A percentile compares a stretch with the other conserved stretches of the same genome.
Evolutionary conservation across 2,329 filamentous ascomycete species (phyloP).

Genomic region (Epichloe hybrida): DNA sequence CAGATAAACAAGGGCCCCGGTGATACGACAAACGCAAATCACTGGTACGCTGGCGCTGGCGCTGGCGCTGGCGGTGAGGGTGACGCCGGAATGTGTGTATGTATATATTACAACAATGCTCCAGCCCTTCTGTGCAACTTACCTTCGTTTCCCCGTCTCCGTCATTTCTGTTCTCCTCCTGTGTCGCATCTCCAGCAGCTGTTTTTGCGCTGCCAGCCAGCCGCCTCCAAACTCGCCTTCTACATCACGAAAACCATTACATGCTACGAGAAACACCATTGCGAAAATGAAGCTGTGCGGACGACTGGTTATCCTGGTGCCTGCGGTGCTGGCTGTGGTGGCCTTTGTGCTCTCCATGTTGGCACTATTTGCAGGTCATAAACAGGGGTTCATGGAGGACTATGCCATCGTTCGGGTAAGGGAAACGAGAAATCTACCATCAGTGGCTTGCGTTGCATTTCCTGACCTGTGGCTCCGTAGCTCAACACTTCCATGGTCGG

Average conservation of each 20-base stretch:
- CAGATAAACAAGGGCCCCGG: background rate
- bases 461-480: slow-evolving; percentile 8
- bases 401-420: slow-evolving; percentile 27
- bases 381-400: slow-evolving; percentile 29
- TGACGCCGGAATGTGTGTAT: background rate
- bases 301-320: slow-evolving; percentile 19
- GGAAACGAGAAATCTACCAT: background rate
- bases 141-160: background rate
- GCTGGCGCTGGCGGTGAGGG: background rate
- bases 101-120: background rate
- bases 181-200: background rate
- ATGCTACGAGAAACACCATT: background rate
- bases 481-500: slow-evolving; percentile 27
- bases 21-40: background rate
- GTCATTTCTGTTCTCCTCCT: background rate
- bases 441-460: no score
- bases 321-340: slow-evolving; percentile 23
- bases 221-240: background rate
- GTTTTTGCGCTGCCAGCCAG: background rate
- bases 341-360: slow-evolving; percentile 26
- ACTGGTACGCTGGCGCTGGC: background rate
- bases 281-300: slow-evolving; percentile 2
- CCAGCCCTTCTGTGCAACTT: background rate
- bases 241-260: background rate
- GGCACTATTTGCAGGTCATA: slow-evolving; percentile 26